A percentile compares a stretch with the other conserved stretches of the same genome.
phyloP scores from a whole-genome alignment of 345 rosid genomes.

The Lepidium didymum region DNA sequence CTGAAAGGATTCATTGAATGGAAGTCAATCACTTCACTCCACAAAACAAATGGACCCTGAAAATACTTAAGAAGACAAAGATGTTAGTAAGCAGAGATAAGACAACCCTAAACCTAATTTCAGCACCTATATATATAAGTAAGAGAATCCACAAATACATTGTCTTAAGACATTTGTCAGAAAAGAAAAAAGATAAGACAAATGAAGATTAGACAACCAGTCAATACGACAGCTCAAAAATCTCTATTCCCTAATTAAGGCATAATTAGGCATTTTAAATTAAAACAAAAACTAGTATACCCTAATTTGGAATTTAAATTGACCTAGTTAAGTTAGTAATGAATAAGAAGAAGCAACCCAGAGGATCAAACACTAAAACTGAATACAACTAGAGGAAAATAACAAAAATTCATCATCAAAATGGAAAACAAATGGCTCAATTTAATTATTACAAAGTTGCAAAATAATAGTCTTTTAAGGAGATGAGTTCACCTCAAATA shows the following conservation, averaged over 20 bases:
- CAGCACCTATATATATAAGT: background rate
- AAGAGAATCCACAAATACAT: background rate
- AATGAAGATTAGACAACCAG: slow-evolving; percentile 15
- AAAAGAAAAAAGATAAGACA: background rate
- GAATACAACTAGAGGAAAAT: background rate
- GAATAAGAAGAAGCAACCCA: background rate
- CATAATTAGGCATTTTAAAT: background rate
- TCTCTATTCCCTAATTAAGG: background rate
- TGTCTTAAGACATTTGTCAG: background rate
- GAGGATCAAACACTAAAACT: background rate
- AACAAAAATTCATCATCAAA: background rate
- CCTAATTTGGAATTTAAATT: background rate
- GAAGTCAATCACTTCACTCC: background rate
- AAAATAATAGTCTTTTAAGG: background rate
- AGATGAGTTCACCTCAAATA: background rate
- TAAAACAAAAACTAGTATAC: background rate
- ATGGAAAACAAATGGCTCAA: background rate
- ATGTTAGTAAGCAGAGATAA: background rate
- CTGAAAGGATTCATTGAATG: background rate
- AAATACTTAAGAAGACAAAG: background rate
- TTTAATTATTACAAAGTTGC: background rate
- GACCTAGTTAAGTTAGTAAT: background rate
- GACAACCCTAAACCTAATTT: background rate
- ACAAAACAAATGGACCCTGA: background rate
- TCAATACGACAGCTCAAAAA: background rate